Percentiles rank a stretch among this genome's conserved stretches.
These are phyloP conservation scores for Torulaspora maleeae DNA, from an alignment of 805 yeast genomes.

Conservation along the genomic window DNA sequence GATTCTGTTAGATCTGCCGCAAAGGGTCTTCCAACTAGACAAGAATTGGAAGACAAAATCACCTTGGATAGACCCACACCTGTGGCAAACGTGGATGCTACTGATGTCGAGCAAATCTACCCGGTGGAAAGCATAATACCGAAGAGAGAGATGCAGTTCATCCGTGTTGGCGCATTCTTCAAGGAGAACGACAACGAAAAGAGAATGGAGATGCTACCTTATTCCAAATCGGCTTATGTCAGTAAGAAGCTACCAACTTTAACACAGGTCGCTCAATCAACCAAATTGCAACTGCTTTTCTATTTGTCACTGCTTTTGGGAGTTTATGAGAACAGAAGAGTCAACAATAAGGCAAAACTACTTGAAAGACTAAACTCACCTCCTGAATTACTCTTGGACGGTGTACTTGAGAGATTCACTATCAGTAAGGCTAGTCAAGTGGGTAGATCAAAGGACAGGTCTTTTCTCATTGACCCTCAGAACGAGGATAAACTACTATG, in stretches of 20 bases:
- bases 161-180: conserved; percentile 60
- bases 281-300: conserved; percentile 65
- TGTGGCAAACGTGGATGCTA: conserved; percentile 67
- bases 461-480: conserved; percentile 81
- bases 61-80: conserved; percentile 82
- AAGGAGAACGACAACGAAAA: conserved; percentile 48
- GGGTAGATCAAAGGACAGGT: conserved; percentile 70
- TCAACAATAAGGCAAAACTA: conserved; percentile 53
- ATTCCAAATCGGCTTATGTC: conserved; percentile 51
- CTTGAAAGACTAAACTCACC: conserved; percentile 60
- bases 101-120: conserved; percentile 75
- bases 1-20: conserved; percentile 73
- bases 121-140: conserved; percentile 70
- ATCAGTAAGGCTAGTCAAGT: conserved; percentile 56
- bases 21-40: conserved; percentile 64
- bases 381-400: conserved; percentile 69
- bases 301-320: conserved; percentile 79
- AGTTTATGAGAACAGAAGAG: conserved; percentile 67
- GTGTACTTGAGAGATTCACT: conserved; percentile 68
- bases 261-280: conserved; percentile 44
- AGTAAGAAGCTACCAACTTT: conserved; percentile 43
- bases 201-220: conserved; percentile 60
- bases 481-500: conserved; percentile 83
- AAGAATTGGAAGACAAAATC: conserved; percentile 52
- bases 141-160: conserved; percentile 52